These are phyloP conservation scores for Cyclotella atomus DNA, from an alignment of 108 stramenopile genomes.

Conservation along the genomic window DNA sequence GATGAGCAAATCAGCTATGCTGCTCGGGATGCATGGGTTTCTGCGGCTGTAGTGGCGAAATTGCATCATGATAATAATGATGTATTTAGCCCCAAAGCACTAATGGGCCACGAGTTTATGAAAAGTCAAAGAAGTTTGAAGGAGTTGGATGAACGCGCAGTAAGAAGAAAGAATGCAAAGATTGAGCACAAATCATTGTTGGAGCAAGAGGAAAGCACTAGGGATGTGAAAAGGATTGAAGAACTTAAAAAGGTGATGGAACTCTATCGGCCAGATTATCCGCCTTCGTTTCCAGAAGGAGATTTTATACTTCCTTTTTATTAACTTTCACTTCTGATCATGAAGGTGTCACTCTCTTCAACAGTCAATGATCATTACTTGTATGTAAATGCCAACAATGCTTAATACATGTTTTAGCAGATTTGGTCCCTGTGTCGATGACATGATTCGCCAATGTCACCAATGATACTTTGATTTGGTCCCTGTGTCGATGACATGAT, in stretches of 20 bases:
- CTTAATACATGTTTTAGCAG: no score
- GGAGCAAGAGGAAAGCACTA: background rate
- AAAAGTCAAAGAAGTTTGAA: slow-evolving; percentile 33
- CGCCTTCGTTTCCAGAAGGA: slow-evolving; percentile 30
- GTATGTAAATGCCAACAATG: no score
- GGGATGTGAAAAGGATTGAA: slow-evolving; percentile 13
- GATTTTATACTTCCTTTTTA: slow-evolving; percentile 30
- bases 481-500: no score
- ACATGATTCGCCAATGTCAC: no score
- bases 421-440: no score
- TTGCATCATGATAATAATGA: slow-evolving; percentile 36
- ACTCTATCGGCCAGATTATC: slow-evolving; percentile 25
- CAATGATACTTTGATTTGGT: no score
- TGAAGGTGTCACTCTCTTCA: no score
- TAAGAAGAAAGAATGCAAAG: slow-evolving; percentile 37
- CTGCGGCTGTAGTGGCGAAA: slow-evolving; percentile 61
- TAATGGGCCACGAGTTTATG: slow-evolving; percentile 44
- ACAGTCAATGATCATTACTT: no score
- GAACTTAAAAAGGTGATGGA: slow-evolving; percentile 13
- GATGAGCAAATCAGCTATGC: slow-evolving; percentile 68
- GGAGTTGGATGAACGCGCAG: slow-evolving; percentile 44
- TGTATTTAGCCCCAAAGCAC: slow-evolving; percentile 36
- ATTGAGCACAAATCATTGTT: slow-evolving; percentile 28
- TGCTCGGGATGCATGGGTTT: slow-evolving; percentile 85
- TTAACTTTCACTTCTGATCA: slow-evolving; percentile 27